Conservation (phyloP, 495 filamentous ascomycete species). For the Symbiotaphrina buchneri region DNA sequence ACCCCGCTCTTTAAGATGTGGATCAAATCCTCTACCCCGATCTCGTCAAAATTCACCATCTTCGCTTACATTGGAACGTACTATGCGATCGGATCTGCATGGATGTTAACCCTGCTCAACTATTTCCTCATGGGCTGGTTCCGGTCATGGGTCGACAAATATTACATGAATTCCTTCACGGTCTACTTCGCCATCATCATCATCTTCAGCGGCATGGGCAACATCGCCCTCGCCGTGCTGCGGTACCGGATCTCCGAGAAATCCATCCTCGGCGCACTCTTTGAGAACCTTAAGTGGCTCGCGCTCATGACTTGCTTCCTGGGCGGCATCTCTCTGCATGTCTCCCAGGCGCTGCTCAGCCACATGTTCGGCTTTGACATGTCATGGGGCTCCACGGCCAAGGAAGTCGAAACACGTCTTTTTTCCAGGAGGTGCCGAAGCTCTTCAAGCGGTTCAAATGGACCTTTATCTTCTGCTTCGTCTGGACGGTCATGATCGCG, state of each 20-base stretch:
- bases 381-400: slow-evolving; percentile 25
- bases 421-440: slow-evolving; percentile 34
- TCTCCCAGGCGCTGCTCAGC: slow-evolving; percentile 20
- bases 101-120: slow-evolving; percentile 56
- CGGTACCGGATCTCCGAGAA: slow-evolving; percentile 20
- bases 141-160: slow-evolving; percentile 18
- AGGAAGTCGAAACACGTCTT: slow-evolving; percentile 34
- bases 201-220: slow-evolving; percentile 22
- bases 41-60: slow-evolving; percentile 62
- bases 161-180: slow-evolving; percentile 24
- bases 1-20: slow-evolving; percentile 53
- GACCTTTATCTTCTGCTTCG: slow-evolving; percentile 31
- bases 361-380: slow-evolving; percentile 25
- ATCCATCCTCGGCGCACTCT: slow-evolving; percentile 11
- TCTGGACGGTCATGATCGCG: slow-evolving; percentile 21
- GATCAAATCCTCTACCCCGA: slow-evolving; percentile 45
- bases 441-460: slow-evolving; percentile 33
- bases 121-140: slow-evolving; percentile 49
- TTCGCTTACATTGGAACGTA: slow-evolving; percentile 76
- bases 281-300: slow-evolving; percentile 23
- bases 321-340: slow-evolving; percentile 21
- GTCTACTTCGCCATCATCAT: slow-evolving; percentile 24
- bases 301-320: slow-evolving; percentile 22
- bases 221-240: slow-evolving; percentile 21
- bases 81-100: slow-evolving; percentile 60